Base-by-base conservation (phyloP, 352 stramenopile species). In the Globisporangium nagaii region DNA sequence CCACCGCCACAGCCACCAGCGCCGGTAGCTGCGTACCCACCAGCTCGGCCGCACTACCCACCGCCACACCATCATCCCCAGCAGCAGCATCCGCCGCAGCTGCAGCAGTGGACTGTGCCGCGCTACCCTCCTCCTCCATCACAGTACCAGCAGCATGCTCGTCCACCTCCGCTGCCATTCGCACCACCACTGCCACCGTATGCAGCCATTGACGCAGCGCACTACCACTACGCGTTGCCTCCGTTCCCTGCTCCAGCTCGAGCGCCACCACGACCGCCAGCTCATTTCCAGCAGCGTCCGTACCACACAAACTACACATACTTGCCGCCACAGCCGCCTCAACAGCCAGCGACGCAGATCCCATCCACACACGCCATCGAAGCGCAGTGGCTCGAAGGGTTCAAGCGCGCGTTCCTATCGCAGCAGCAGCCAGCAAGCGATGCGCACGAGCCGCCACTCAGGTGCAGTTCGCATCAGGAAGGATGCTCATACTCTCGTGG, bases 341-440 rank as follows among this genome's bases (percentile, higher is more conserved):
- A 12, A 40, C 46, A n/a, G 31, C 40, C 31, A 24, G n/a, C n/a
- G n/a, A n/a, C n/a, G n/a, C 46, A 22, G 19, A 17, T 22, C 6
- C 28, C 39, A n/a, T 10, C 31, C 39, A 6, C 42, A 2, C 58
- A 60, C 30, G 30, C 34, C 4, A 39, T 60, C 17, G 35, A 59
- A 36, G 39, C 45, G 12, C 30, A 37, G 20, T 68, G 60, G 60
- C 15, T 68, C 20, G 28, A 53, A 19, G 22, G 11, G 1, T 68
- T 64, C 44, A 31, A 35, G 35, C 41, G 37, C 34, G 31, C 42
- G 24, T 47, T 56, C 31, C 20, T 56, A 36, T 22, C 1, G 15
- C n/a, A 22, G 13, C 27, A 50, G 28, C 20, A 42, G 7, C 25
- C 53, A 34, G 22, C 40, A 24, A 22, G 2, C 30, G 31, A 3